A percentile compares a stretch with the other conserved stretches of the same genome.
Conservation (phyloP, 164 flowering plant genomes). For the Echeveria elegans region DNA sequence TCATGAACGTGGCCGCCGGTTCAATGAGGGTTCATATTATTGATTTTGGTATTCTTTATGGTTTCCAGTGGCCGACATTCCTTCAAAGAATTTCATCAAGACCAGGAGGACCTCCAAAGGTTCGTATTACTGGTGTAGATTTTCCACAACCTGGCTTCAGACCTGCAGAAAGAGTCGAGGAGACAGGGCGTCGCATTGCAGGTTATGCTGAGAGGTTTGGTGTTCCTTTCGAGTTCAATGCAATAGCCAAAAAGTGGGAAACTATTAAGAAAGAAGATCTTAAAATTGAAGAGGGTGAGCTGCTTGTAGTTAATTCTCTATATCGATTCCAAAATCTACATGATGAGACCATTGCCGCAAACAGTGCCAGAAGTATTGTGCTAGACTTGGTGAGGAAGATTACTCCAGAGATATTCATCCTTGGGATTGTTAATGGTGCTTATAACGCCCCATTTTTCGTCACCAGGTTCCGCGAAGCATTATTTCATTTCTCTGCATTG, state of each 20-base stretch:
- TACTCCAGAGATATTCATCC: slow-evolving; percentile 57
- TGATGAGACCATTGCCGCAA: slow-evolving; percentile 60
- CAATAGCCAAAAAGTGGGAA: slow-evolving; percentile 84
- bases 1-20: slow-evolving; percentile 21
- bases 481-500: slow-evolving; percentile 65
- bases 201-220: slow-evolving; percentile 57
- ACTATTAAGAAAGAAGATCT: slow-evolving; percentile 56
- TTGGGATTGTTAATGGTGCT: slow-evolving; percentile 58
- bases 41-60: slow-evolving; percentile 81
- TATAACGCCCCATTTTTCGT: slow-evolving; percentile 76
- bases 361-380: slow-evolving; percentile 48
- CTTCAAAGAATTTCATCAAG: slow-evolving; percentile 51
- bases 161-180: slow-evolving; percentile 70
- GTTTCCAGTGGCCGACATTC: slow-evolving; percentile 88
- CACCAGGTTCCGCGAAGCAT: slow-evolving; percentile 70
- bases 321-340: slow-evolving; percentile 44
- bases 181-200: slow-evolving; percentile 64
- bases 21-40: slow-evolving; percentile 55
- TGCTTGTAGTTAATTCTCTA: slow-evolving; percentile 54
- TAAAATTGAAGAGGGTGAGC: slow-evolving; percentile 51
- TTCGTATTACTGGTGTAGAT: slow-evolving; percentile 79
- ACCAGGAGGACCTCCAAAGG: slow-evolving; percentile 65
- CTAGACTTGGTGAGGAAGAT: slow-evolving; percentile 45
- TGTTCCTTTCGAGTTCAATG: slow-evolving; percentile 65
- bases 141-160: slow-evolving; percentile 84